phyloP scores from a whole-genome alignment of 805 yeast species.

The Starmera dryadoides region DNA sequence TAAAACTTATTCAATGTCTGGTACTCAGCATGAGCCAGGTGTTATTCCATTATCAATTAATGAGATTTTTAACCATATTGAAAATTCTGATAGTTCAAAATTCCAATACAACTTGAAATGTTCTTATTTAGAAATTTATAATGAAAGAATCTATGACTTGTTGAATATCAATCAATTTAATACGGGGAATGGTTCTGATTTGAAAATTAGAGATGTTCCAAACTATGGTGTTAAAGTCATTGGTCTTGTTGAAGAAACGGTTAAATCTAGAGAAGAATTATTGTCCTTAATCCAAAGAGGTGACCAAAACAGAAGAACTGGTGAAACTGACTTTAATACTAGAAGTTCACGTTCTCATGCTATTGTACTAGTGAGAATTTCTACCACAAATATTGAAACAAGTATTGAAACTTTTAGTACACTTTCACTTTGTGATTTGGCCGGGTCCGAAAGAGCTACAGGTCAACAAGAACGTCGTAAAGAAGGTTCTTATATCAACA shows the following conservation, averaged over 20 bases:
- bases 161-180: constrained; percentile 29
- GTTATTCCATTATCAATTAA: constrained; percentile 71
- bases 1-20: constrained; percentile 88
- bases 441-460: constrained; percentile 91
- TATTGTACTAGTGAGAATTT: constrained; percentile 62
- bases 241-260: constrained; percentile 62
- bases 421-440: constrained; percentile 85
- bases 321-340: constrained; percentile 65
- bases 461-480: constrained; percentile 65
- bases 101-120: constrained; percentile 41
- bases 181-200: constrained; percentile 29
- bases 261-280: constrained; percentile 51
- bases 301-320: constrained; percentile 67
- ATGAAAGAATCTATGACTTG: constrained; percentile 82
- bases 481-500: constrained; percentile 91
- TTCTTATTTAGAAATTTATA: constrained; percentile 85
- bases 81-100: constrained; percentile 15
- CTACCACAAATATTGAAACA: constrained; percentile 31
- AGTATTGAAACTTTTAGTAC: constrained; percentile 43
- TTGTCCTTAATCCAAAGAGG: constrained; percentile 57
- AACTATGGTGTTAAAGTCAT: constrained; percentile 64
- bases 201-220: constrained; percentile 74
- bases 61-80: constrained; percentile 46
- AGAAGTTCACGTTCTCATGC: constrained; percentile 92
- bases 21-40: constrained; percentile 51